Percentiles rank a stretch among this genome's conserved stretches.
phyloP scores from a whole-genome alignment of 2,329 filamentous ascomycete genomes.

The Diaporthe ilicicola region DNA sequence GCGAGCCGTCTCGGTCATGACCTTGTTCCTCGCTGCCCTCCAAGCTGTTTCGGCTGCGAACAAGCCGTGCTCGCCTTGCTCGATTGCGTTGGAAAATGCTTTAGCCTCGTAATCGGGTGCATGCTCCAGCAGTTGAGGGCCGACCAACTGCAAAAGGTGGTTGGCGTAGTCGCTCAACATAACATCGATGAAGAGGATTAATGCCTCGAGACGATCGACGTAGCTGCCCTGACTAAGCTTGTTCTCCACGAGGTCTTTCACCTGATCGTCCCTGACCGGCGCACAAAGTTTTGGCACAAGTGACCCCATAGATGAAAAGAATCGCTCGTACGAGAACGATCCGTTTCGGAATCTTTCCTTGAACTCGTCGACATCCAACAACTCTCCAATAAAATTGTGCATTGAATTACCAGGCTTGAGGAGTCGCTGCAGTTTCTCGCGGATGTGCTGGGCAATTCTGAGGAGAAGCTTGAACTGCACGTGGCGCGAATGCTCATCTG shows the following conservation, averaged over 20 bases:
- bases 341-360: constrained; percentile 74
- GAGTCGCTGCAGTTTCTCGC: constrained; percentile 75
- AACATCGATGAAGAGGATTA: constrained; percentile 79
- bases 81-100: constrained; percentile 72
- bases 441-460: constrained; percentile 75
- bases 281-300: constrained; percentile 83
- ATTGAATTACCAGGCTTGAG: constrained; percentile 76
- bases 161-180: constrained; percentile 86
- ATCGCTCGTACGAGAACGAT: constrained; percentile 81
- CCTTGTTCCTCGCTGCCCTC: constrained; percentile 69
- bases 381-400: constrained; percentile 78
- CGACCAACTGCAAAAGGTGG: constrained; percentile 77
- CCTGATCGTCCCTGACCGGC: constrained; percentile 80
- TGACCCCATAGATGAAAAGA: constrained; percentile 79
- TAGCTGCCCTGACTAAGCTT: constrained; percentile 69
- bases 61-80: constrained; percentile 62
- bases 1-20: constrained; percentile 71
- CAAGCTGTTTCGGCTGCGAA: constrained; percentile 72
- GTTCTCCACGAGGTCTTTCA: constrained; percentile 72
- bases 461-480: constrained; percentile 74
- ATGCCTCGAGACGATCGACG: constrained; percentile 78
- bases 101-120: constrained; percentile 79
- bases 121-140: constrained; percentile 75
- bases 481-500: constrained; percentile 65
- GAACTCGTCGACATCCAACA: constrained; percentile 77